Evolutionary conservation across 345 rosid genomes (phyloP), one percentile per base, ranked within the genome.

Genomic region (Viola odorata): DNA sequence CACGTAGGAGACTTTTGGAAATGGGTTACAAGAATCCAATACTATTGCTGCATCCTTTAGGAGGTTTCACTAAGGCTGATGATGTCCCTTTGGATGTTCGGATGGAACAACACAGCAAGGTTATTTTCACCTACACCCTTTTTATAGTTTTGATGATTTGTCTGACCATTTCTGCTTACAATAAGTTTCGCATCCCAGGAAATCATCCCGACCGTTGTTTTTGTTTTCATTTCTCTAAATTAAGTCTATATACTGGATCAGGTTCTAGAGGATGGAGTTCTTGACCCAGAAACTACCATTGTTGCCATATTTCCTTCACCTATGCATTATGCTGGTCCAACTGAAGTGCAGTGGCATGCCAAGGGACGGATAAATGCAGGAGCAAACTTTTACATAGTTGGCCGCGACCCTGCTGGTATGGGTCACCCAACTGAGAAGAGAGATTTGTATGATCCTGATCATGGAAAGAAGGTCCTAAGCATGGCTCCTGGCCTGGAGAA

Each of bases 271-370:
- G 99, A 91, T 61, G 92, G 96, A 60, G 78, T 91, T 65, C 99
- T 88, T 75, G 91, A 94, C 58, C 97, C 92, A 4, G 73, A 83
- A 66, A 94, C 95, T 57, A 94, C 99, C 5, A 83, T 94, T 12
- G 96, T 94, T 42, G 72, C 96, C n/a, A 91, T 90, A 64, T 94
- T 94, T 67, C 97, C 97, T 4, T 94, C 99, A 38, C 99, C 97
- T 1, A 88, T 94, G 99, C 96, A 86, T 70, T 90, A 94, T 72
- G 97, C 97, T 10, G 96, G 99, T 74, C 99, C 99, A 63, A 94
- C 99, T 0, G 99, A 94, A 84, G 99, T 91, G 44, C 97, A 94
- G 42, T 91, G 99, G 99, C 99, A 94, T 64, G 99, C 99, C 65
- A 94, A 94, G 80, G 97, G 89, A 60, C 79, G 97, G 67, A 78